Conservation (phyloP, 2,329 filamentous ascomycete species). For the Fusarium hostae region DNA sequence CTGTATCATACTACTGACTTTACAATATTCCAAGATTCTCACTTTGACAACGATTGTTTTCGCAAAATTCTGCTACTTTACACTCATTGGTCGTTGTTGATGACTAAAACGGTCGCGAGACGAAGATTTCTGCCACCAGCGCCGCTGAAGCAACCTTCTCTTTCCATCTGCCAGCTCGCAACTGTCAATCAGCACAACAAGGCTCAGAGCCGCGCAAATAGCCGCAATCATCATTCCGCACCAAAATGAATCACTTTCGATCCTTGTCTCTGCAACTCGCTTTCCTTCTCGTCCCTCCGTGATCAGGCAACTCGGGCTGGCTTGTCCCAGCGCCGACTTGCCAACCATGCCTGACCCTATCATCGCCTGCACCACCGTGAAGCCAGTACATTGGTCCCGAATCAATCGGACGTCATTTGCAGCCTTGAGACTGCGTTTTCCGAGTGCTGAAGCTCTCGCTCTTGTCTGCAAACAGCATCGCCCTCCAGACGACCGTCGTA, state of each 20-base stretch:
- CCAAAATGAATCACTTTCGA: background rate
- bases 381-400: background rate
- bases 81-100: background rate
- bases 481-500: no score
- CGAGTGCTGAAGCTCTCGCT: no score
- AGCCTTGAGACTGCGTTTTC: background rate
- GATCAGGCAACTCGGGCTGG: background rate
- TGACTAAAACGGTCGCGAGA: background rate
- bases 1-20: rapidly evolving
- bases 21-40: background rate
- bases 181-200: background rate
- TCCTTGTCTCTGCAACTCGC: background rate
- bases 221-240: background rate
- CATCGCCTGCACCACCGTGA: background rate
- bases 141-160: background rate
- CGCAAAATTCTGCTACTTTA: rapidly evolving
- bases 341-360: background rate
- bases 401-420: background rate
- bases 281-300: background rate
- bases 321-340: background rate
- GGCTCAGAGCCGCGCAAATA: background rate
- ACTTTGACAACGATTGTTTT: background rate
- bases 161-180: background rate
- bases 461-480: no score
- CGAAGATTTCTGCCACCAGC: background rate